phyloP scores from a whole-genome alignment of 306 rosid genomes.

The Quillaja saponaria region DNA sequence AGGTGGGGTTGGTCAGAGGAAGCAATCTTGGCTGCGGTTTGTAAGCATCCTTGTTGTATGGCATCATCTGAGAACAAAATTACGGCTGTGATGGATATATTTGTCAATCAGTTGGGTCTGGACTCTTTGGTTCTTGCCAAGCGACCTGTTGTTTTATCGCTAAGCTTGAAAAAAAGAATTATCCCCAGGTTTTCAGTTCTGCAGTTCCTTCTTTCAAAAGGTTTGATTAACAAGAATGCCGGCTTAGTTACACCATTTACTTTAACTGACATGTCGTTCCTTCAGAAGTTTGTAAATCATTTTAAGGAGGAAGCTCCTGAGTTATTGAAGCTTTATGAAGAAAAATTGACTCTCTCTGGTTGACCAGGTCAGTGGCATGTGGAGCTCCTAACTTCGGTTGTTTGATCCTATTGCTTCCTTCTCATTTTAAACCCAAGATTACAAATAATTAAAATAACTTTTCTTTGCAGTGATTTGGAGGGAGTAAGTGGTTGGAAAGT shows the following conservation, averaged over 20 bases:
- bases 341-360: slow-evolving; percentile 1
- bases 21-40: slow-evolving; percentile 21
- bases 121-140: slow-evolving; percentile 29
- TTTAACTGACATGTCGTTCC: slow-evolving; percentile 6
- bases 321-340: slow-evolving; percentile 32
- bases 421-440: background rate
- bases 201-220: slow-evolving; percentile 31
- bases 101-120: slow-evolving; percentile 42
- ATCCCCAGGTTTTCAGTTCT: slow-evolving; percentile 48
- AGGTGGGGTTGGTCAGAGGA: slow-evolving; percentile 54
- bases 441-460: background rate
- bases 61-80: slow-evolving; percentile 33
- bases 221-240: slow-evolving; percentile 26
- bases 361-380: background rate
- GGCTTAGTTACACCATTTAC: background rate
- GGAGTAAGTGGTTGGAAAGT: no score
- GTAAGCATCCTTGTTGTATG: slow-evolving; percentile 43
- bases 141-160: slow-evolving; percentile 6
- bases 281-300: slow-evolving; percentile 26
- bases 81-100: slow-evolving; percentile 31
- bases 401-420: background rate
- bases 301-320: slow-evolving; percentile 28
- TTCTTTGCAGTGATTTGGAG: no score
- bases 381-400: background rate
- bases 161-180: slow-evolving; percentile 37